These are phyloP conservation scores for Ophiostoma triangulosporum DNA, from an alignment of 2,329 filamentous ascomycete genomes.

Conservation along the genomic window DNA sequence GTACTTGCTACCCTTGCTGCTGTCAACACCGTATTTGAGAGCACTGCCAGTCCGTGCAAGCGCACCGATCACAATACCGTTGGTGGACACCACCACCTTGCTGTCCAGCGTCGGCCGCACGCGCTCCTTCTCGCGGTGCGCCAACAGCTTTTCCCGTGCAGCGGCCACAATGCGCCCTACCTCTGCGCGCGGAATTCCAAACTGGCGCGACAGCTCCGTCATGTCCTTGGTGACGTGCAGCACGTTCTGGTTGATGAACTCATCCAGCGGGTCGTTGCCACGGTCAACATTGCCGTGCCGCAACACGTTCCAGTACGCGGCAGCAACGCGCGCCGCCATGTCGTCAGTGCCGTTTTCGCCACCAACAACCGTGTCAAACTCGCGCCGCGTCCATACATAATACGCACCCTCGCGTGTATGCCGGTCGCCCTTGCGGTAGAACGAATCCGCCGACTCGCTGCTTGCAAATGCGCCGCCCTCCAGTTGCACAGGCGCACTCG, in stretches of 20 bases:
- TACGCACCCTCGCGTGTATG: constrained; percentile 86
- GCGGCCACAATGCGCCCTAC: constrained; percentile 52
- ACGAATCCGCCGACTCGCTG: constrained; percentile 82
- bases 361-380: constrained; percentile 61
- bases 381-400: constrained; percentile 84
- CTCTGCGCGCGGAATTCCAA: constrained; percentile 57
- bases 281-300: constrained; percentile 76
- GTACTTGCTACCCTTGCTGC: constrained; percentile 45
- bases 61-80: constrained; percentile 74
- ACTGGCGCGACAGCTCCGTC: constrained; percentile 57
- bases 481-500: constrained; percentile 52
- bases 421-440: constrained; percentile 56
- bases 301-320: constrained; percentile 71
- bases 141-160: constrained; percentile 54
- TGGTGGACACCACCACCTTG: constrained; percentile 79
- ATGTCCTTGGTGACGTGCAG: constrained; percentile 57
- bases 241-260: constrained; percentile 90
- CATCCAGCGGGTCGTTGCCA: constrained; percentile 77
- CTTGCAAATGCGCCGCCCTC: constrained; percentile 66
- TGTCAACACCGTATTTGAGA: constrained; percentile 35
- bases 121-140: constrained; percentile 60
- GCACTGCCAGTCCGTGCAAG: constrained; percentile 63
- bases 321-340: constrained; percentile 58
- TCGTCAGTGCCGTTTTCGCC: constrained; percentile 29
- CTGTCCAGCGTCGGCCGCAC: constrained; percentile 69